Percentiles rank a stretch among this genome's conserved stretches.
phyloP scores from a whole-genome alignment of 2,329 filamentous ascomycete genomes.

The Claviceps purpurea region DNA sequence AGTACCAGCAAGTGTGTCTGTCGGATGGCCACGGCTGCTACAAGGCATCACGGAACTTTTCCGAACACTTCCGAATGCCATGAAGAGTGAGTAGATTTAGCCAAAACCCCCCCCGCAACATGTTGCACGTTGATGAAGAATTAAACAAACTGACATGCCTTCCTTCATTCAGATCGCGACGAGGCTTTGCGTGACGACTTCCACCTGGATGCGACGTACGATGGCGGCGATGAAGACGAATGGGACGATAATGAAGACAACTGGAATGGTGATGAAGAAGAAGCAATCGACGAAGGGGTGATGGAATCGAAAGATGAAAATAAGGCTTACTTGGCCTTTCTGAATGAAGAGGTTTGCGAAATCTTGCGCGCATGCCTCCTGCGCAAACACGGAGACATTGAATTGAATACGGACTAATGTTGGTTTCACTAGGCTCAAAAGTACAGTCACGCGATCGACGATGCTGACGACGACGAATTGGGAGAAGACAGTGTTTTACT shows the following conservation, averaged over 20 bases:
- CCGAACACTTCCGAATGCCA: conserved; percentile 73
- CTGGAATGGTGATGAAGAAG: conserved; percentile 60
- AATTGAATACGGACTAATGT: neutral
- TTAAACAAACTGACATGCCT: neutral
- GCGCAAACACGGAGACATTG: neutral
- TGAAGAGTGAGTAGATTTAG: conserved; percentile 54
- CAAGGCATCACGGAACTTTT: conserved; percentile 83
- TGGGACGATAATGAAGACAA: conserved; percentile 71
- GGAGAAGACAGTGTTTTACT: conserved; percentile 86
- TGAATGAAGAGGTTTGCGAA: conserved; percentile 69
- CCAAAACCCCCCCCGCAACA: too few species aligned
- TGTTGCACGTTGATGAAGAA: too few species aligned
- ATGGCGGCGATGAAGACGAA: conserved; percentile 62
- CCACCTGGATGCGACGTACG: conserved; percentile 49
- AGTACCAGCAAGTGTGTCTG: conserved; percentile 82
- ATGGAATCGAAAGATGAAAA: conserved; percentile 75
- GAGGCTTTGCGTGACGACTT: conserved; percentile 86
- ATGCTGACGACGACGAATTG: conserved; percentile 73
- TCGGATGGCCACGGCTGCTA: conserved; percentile 86
- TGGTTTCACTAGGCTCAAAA: conserved; percentile 53
- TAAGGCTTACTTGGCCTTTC: conserved; percentile 86
- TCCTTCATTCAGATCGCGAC: conserved; percentile 58
- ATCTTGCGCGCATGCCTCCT: neutral
- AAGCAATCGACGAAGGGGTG: conserved; percentile 51
- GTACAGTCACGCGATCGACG: conserved; percentile 56